Base-by-base conservation (phyloP, 2,329 filamentous ascomycete species). In the Colletotrichum sp. region DNA sequence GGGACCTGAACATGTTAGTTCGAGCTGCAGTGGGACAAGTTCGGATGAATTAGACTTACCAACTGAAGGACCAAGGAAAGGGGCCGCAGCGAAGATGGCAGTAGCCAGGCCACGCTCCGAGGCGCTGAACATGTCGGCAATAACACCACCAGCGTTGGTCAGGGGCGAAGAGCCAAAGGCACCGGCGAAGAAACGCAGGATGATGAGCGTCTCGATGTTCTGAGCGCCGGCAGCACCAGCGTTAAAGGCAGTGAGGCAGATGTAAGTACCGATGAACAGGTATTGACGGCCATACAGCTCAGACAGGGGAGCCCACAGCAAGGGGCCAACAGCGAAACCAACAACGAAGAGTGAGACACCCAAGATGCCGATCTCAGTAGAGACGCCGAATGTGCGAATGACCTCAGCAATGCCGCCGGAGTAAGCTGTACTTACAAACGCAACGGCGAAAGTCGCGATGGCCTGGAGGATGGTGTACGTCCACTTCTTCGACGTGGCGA, bases 121-220 rank as follows among this genome's bases (percentile, higher is more conserved):
- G 8, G 87, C 87, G 4, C 83, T 80, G 78, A 92, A 92, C 83
- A 92, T 90, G 79, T 93, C 91, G 13, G 91, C 90, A 75, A 92
- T 90, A 10, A 92, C 90, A 69, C 91, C 91, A 3, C 90, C 90
- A 3, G 89, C 89, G 79, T 93, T 93, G 36, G 91, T 92, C 77
- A 93, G 84, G 4, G 91, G 89, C 9, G 90, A 91, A 1, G 90
- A 90, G 12, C 91, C 92, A 79, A 92, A 93, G 8, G 90, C 83
- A 48, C 92, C 91, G 7, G 90, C 90, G 69, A 94, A 90, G 85
- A 94, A 94, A 48, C 85, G 89, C 28, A 94, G 86, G 43, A 94
- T 87, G 30, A 94, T 83, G 3, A 94, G 84, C 0, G 90, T 89
- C 75, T 86, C 83, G 59, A 92, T 90, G 78, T 90, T 92, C 75